A percentile compares a stretch with the other conserved stretches of the same genome.
phyloP scores from a whole-genome alignment of 1,284 basidiomycete species.

The Boletellus deceptivus region DNA sequence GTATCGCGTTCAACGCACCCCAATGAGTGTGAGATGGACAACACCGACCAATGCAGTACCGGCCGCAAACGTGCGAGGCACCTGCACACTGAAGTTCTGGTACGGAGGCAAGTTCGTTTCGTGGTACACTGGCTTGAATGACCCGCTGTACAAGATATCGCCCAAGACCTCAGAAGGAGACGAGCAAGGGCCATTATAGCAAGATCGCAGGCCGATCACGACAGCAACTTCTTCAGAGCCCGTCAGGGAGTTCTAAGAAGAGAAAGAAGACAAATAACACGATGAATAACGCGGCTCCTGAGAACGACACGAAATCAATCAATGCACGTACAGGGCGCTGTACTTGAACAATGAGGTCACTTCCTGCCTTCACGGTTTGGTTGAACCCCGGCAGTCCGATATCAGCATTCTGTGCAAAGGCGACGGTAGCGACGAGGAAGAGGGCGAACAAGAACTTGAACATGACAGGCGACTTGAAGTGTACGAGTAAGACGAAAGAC shows the following conservation, averaged over 20 bases:
- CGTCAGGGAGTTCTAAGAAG: slow-evolving; percentile 21
- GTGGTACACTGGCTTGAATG: slow-evolving; percentile 20
- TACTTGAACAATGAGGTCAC: slow-evolving; percentile 22
- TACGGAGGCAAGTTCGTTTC: slow-evolving; percentile 24
- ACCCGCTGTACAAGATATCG: slow-evolving; percentile 28
- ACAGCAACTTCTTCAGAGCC: slow-evolving; percentile 30
- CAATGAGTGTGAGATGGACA: slow-evolving; percentile 21
- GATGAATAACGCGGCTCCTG: background rate
- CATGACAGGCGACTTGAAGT: slow-evolving; percentile 6
- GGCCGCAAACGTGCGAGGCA: slow-evolving; percentile 7
- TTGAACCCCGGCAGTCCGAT: slow-evolving; percentile 16
- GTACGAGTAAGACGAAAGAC: background rate
- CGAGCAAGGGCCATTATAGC: slow-evolving; percentile 15
- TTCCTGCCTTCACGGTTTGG: slow-evolving; percentile 15
- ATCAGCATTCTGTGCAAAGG: slow-evolving; percentile 19
- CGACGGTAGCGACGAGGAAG: slow-evolving; percentile 14
- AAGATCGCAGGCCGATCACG: slow-evolving; percentile 31
- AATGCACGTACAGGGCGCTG: slow-evolving; percentile 23
- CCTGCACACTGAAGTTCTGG: slow-evolving; percentile 26
- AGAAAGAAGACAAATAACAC: background rate
- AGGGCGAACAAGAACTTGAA: slow-evolving; percentile 8
- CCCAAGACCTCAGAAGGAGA: slow-evolving; percentile 18
- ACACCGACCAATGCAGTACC: slow-evolving; percentile 26
- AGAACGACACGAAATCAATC: background rate
- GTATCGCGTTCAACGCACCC: slow-evolving; percentile 13